These are phyloP conservation scores for Malassezia caprae DNA, from an alignment of 1,284 basidiomycete genomes.

Conservation along the genomic window DNA sequence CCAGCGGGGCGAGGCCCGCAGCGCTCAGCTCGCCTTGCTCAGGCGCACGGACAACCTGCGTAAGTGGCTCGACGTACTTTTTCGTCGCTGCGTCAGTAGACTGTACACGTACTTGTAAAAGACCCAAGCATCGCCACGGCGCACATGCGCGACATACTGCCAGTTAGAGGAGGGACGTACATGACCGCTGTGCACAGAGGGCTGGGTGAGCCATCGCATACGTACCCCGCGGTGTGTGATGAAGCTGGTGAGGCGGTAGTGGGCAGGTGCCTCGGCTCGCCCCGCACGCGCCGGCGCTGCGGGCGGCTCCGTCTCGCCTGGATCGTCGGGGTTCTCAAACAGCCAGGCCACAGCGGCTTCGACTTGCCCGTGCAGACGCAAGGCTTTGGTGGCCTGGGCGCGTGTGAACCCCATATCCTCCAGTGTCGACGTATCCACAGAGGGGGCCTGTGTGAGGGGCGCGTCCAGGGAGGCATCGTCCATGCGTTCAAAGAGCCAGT, in stretches of 20 bases:
- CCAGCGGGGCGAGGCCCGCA: conserved; percentile 2
- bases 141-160: conserved; percentile 80
- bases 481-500: conserved; percentile 89
- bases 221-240: conserved; percentile 15
- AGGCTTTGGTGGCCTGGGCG: conserved; percentile 75
- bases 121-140: conserved; percentile 34
- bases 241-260: conserved; percentile 13
- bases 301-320: conserved; percentile 53
- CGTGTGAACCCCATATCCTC: conserved; percentile 85
- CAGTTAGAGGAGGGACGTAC: conserved; percentile 54
- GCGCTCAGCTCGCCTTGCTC: background rate
- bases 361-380: conserved; percentile 69
- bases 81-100: conserved; percentile 16
- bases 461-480: conserved; percentile 85
- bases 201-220: background rate
- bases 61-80: conserved; percentile 11
- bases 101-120: conserved; percentile 23
- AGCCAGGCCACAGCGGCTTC: conserved; percentile 91
- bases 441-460: conserved; percentile 55
- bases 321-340: conserved; percentile 86
- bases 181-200: conserved; percentile 22
- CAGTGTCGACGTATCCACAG: conserved; percentile 54
- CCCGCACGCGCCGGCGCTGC: background rate
- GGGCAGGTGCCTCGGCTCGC: background rate
- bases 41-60: conserved; percentile 9